Conservation (phyloP, 2,329 filamentous ascomycete genomes). For the Fusarium anguioides region DNA sequence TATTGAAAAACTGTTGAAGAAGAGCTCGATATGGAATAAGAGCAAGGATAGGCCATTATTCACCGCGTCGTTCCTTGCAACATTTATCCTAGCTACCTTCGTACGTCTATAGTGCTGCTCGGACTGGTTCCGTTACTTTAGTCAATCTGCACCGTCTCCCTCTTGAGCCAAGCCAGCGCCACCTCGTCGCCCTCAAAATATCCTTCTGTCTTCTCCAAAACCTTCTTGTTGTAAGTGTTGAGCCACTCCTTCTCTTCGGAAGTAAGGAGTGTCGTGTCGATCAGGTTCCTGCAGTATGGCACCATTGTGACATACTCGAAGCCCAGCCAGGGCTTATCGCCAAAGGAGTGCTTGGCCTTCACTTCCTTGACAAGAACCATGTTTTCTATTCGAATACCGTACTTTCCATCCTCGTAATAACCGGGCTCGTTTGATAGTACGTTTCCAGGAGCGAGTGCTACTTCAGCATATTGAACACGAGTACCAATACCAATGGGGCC, state of each 20-base stretch:
- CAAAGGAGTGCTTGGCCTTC: conserved; percentile 88
- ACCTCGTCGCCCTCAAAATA: conserved; percentile 80
- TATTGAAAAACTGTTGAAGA: conserved; percentile 51
- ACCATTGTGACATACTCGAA: conserved; percentile 99
- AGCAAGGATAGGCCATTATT: conserved; percentile 71
- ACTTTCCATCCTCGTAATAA: conserved; percentile 95
- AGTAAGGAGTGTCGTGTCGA: conserved; percentile 79
- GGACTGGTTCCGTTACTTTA: conserved; percentile 43
- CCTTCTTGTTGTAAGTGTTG: conserved; percentile 84
- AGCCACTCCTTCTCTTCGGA: conserved; percentile 84
- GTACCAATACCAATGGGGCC: conserved; percentile 97
- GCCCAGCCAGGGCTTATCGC: conserved; percentile 91
- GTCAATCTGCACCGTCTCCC: conserved; percentile 78
- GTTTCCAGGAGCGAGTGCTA: conserved; percentile 89
- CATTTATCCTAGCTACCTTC: conserved; percentile 73
- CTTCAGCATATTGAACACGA: conserved; percentile 89
- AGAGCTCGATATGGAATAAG: conserved; percentile 58
- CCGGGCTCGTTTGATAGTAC: conserved; percentile 97
- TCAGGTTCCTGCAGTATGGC: conserved; percentile 89
- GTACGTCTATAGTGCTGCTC: conserved; percentile 55
- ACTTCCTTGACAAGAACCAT: conserved; percentile 90
- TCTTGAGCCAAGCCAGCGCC: conserved; percentile 82
- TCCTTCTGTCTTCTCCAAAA: conserved; percentile 81
- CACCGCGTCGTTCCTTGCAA: conserved; percentile 76
- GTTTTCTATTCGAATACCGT: conserved; percentile 97